These are phyloP conservation scores for Cyberlindnera japonica DNA, from an alignment of 805 yeast genomes.

Conservation along the genomic window DNA sequence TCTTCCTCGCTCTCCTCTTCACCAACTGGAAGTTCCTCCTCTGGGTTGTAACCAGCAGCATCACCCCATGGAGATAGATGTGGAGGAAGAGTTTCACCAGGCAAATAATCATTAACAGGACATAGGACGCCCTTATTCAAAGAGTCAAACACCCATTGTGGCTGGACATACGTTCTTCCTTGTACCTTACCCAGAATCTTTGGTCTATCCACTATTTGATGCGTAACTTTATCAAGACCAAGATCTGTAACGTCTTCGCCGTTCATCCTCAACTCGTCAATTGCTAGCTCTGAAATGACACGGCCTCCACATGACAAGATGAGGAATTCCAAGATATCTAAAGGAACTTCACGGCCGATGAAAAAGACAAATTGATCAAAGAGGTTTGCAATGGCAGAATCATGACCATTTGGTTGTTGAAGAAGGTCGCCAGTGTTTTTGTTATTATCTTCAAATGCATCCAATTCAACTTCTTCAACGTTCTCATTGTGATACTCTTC, in stretches of 20 bases:
- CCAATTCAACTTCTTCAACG: constrained; percentile 52
- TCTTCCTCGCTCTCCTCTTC: constrained; percentile 47
- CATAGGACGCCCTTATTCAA: constrained; percentile 72
- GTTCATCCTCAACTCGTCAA: constrained; percentile 60
- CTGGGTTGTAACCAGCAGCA: constrained; percentile 85
- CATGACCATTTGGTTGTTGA: constrained; percentile 62
- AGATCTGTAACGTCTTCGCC: constrained; percentile 38
- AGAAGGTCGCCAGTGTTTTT: constrained; percentile 65
- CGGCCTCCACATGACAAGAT: constrained; percentile 84
- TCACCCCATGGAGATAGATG: constrained; percentile 99
- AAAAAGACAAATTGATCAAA: constrained; percentile 76
- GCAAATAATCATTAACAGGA: constrained; percentile 79
- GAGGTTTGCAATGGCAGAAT: constrained; percentile 58
- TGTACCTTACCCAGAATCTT: constrained; percentile 69
- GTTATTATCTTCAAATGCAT: constrained; percentile 62
- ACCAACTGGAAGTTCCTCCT: constrained; percentile 43
- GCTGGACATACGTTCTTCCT: constrained; percentile 93
- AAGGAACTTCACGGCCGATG: constrained; percentile 93
- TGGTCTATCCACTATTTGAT: constrained; percentile 94
- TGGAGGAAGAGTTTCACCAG: constrained; percentile 94
- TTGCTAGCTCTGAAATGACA: constrained; percentile 78
- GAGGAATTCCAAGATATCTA: constrained; percentile 85
- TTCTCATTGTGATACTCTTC: constrained; percentile 36
- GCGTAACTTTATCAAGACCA: constrained; percentile 73
- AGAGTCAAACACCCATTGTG: constrained; percentile 96